Percentiles rank a stretch among this genome's conserved stretches.
These are phyloP conservation scores for Solanum hybrid DNA, from an alignment of 305 asterid genomes.

Conservation along the genomic window DNA sequence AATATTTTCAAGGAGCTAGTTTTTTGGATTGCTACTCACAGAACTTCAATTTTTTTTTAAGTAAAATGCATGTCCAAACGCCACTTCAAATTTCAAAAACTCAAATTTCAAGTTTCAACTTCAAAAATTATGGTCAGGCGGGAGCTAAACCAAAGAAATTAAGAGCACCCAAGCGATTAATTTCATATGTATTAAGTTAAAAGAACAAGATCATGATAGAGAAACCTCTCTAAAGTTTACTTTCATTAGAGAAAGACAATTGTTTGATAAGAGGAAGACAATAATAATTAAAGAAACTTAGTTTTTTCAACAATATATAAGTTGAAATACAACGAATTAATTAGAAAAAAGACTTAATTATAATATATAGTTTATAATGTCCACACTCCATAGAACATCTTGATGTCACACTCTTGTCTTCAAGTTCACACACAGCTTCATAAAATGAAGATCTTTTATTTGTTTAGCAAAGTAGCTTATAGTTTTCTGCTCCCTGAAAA, in stretches of 20 bases:
- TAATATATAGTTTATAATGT: background rate
- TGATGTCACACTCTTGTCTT: background rate
- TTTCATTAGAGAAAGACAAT: background rate
- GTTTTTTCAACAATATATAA: background rate
- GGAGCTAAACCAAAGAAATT: background rate
- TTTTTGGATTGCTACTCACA: background rate
- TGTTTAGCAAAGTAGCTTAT: slow-evolving; percentile 20
- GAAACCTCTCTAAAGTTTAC: background rate
- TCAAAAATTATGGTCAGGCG: background rate
- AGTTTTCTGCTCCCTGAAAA: slow-evolving; percentile 41
- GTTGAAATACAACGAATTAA: background rate
- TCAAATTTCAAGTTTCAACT: background rate
- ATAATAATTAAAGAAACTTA: background rate
- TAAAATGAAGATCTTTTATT: background rate
- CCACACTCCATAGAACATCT: slow-evolving; percentile 1
- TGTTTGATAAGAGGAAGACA: background rate
- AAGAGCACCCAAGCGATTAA: background rate
- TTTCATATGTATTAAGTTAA: background rate
- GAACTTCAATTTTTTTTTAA: background rate
- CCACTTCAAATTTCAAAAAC: background rate
- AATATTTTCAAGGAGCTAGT: background rate
- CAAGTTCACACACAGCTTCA: slow-evolving; percentile 3
- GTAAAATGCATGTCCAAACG: background rate
- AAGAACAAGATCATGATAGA: background rate
- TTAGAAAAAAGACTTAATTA: background rate